Percentiles rank a stretch among this genome's conserved stretches.
Conservation (phyloP, 1,284 basidiomycete species). For the Chondrostereum purpureum region DNA sequence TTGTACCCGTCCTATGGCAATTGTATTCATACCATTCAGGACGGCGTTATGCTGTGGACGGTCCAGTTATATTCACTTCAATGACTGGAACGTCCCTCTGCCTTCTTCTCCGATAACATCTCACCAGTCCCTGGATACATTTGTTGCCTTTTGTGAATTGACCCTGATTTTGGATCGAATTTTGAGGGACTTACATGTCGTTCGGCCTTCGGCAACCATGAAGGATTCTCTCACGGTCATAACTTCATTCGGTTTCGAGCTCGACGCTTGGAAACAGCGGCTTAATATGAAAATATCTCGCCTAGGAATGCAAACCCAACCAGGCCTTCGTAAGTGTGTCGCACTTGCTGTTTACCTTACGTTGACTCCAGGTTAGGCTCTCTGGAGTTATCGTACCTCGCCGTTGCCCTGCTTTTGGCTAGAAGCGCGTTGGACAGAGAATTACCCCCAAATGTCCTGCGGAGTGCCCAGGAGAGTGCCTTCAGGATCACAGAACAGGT, state of each 20-base stretch:
- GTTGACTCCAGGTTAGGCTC: constrained; percentile 10
- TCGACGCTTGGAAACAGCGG: constrained; percentile 15
- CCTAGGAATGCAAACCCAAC: constrained; percentile 11
- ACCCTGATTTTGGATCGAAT: constrained; percentile 15
- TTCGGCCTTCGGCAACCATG: constrained; percentile 9
- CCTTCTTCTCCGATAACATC: constrained; percentile 12
- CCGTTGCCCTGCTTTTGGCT: constrained; percentile 14
- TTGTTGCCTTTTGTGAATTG: constrained; percentile 15
- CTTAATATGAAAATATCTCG: constrained; percentile 13
- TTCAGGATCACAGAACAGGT: constrained; percentile 14
- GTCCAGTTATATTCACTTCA: constrained; percentile 15
- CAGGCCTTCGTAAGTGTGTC: constrained; percentile 13
- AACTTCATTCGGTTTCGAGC: constrained; percentile 14
- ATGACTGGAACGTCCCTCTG: constrained; percentile 16
- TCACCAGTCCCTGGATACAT: constrained; percentile 2
- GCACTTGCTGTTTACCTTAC: background rate
- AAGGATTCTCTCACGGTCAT: constrained; percentile 10
- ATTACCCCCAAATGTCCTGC: constrained; percentile 11
- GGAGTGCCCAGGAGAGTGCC: constrained; percentile 14
- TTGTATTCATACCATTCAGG: constrained; percentile 8
- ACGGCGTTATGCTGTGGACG: constrained; percentile 15
- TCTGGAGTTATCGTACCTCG: constrained; percentile 15
- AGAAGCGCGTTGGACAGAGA: constrained; percentile 14
- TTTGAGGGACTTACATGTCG: constrained; percentile 12
- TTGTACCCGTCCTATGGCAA: background rate